These are phyloP conservation scores for Lentithecium fluviatile DNA, from an alignment of 495 filamentous ascomycete genomes.

Conservation along the genomic window DNA sequence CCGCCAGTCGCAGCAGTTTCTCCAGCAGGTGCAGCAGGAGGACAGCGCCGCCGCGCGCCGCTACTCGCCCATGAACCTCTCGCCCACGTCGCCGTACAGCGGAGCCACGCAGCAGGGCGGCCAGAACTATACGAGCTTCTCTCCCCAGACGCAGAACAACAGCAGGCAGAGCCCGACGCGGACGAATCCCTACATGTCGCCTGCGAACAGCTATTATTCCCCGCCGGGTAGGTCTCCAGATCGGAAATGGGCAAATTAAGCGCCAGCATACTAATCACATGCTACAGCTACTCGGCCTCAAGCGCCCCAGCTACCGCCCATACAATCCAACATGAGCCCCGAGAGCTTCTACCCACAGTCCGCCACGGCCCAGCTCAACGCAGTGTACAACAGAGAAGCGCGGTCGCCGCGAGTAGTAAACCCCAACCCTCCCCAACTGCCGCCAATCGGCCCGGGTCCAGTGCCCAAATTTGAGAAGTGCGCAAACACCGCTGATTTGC, in stretches of 20 bases:
- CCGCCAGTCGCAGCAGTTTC: conserved; percentile 61
- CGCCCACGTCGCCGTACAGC: conserved; percentile 61
- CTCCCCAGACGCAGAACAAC: conserved; percentile 38
- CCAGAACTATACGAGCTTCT: conserved; percentile 52
- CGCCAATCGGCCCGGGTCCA: conserved; percentile 56
- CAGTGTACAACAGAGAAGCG: conserved; percentile 68
- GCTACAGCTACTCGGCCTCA: conserved; percentile 38
- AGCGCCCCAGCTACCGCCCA: conserved; percentile 61
- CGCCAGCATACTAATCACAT: conserved; percentile 45
- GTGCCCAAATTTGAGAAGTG: conserved; percentile 86
- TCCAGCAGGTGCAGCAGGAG: conserved; percentile 68
- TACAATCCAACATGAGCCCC: conserved; percentile 63
- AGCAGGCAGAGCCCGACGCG: conserved; percentile 62
- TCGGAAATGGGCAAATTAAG: conserved; percentile 42
- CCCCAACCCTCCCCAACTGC: conserved; percentile 44
- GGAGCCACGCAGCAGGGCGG: conserved; percentile 55
- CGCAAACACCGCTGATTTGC: conserved; percentile 67
- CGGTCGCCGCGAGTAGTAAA: conserved; percentile 64
- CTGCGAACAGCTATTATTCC: conserved; percentile 65
- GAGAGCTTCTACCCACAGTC: conserved; percentile 70
- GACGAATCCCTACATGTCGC: conserved; percentile 56
- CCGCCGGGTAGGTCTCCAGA: conserved; percentile 53
- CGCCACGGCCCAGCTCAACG: conserved; percentile 65
- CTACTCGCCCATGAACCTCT: conserved; percentile 92
- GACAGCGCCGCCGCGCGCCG: conserved; percentile 81